These are phyloP conservation scores for Russula brevipes DNA, from an alignment of 768 basidiomycete species.

Conservation along the genomic window DNA sequence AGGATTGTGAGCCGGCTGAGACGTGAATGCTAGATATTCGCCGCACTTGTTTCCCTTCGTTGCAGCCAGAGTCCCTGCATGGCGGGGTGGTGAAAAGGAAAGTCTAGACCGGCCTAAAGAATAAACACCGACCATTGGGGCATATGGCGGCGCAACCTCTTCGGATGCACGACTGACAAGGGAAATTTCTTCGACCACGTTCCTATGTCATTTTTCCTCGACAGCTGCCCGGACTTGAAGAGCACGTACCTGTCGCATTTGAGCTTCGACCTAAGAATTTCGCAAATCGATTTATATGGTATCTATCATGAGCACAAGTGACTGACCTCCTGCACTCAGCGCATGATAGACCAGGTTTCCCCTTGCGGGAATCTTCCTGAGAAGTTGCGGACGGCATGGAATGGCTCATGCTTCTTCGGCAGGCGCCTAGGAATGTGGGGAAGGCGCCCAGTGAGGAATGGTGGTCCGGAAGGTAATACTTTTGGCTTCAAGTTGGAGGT, in stretches of 20 bases:
- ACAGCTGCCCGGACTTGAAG: neutral
- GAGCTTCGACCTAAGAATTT: slow-evolving; percentile 43
- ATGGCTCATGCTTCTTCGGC: slow-evolving; percentile 11
- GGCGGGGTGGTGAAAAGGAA: neutral
- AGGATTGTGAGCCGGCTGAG: neutral
- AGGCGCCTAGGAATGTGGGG: neutral
- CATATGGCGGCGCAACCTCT: slow-evolving; percentile 50
- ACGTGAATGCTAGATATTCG: neutral
- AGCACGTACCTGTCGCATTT: slow-evolving; percentile 44
- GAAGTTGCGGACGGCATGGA: slow-evolving; percentile 2
- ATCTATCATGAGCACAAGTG: neutral
- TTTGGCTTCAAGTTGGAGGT: neutral
- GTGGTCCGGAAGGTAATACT: neutral
- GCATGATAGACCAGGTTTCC: slow-evolving; percentile 43
- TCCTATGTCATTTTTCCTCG: neutral
- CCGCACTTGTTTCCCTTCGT: slow-evolving; percentile 54
- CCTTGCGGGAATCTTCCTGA: slow-evolving; percentile 17
- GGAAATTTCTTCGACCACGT: slow-evolving; percentile 39
- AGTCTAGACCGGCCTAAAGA: neutral
- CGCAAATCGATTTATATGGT: neutral
- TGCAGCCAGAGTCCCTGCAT: slow-evolving; percentile 43
- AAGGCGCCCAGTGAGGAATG: neutral
- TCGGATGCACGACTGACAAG: slow-evolving; percentile 52
- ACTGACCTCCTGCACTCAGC: slow-evolving; percentile 48
- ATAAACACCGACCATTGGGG: slow-evolving; percentile 39